Evolutionary conservation across 2,329 filamentous ascomycete genomes (phyloP), one percentile per base, ranked within the genome.

Genomic region (Tolypocladium pustulatum): DNA sequence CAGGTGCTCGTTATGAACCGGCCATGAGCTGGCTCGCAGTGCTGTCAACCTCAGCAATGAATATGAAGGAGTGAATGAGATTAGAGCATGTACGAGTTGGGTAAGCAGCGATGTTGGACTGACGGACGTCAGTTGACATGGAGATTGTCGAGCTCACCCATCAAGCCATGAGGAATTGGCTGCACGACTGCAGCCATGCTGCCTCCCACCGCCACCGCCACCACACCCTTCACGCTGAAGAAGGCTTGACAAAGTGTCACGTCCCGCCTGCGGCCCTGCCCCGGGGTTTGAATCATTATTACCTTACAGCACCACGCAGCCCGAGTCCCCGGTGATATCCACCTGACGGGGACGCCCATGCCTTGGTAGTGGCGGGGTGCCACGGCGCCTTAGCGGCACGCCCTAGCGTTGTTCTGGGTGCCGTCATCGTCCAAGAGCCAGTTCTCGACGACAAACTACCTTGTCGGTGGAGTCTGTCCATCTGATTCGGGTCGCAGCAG

Each of bases 311-410:
- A n/a, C 32, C 49, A 52, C 49, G 17, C 30, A 52, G 49, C 43
- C 25, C 13, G 27, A 8, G 8, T 34, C 49, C 27, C 49, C 17
- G 22, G 17, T 51, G 46, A 34, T 20, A 20, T n/a, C 49, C 12
- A 46, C 43, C 43, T 22, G 30, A 53, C 49, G 20, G 49, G 49
- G 49, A 34, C 30, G 49, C 41, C 49, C 55, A 56, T 56, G 49
- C n/a, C n/a, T n/a, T 52, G 53, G 37, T n/a, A n/a, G 38, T 52
- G 53, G 55, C 40, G 49, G 52, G 58, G 59, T 57, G 55, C 17
- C 20, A 43, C 56, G 56, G 58, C 56, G 54, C 54, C 54, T 41
- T 57, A 54, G 57, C 57, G 55, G 54, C 46, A 41, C 57, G n/a
- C 46, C 22, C 53, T 56, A 60, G 43, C 38, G 40, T 37, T 54